phyloP scores from a whole-genome alignment of 106 monocot species.

The Cymbidium sinense region DNA sequence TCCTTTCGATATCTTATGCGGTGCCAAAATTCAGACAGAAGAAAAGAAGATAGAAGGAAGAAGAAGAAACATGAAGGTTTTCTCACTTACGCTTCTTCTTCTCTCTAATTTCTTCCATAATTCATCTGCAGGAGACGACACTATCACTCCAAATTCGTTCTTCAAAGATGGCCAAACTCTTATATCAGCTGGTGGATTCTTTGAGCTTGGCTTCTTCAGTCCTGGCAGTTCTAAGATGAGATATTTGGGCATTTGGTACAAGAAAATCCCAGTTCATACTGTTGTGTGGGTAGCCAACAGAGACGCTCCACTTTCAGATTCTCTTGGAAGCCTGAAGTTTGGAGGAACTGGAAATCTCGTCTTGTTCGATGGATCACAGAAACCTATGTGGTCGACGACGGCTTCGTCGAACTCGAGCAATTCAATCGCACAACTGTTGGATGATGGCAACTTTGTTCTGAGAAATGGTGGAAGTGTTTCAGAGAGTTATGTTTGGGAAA shows the following conservation, averaged over 20 bases:
- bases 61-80: too few relatives aligned
- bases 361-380: neutral
- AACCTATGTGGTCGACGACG: neutral
- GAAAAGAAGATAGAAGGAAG: too few relatives aligned
- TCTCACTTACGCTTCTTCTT: too few relatives aligned
- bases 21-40: too few relatives aligned
- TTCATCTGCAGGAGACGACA: too few relatives aligned
- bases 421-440: neutral
- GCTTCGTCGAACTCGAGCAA: neutral
- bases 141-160: too few relatives aligned
- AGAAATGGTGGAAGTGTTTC: too few relatives aligned
- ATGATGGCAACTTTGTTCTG: neutral
- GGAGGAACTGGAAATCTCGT: neutral
- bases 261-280: neutral
- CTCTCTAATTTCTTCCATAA: too few relatives aligned
- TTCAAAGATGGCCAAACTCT: slow-evolving; percentile 3
- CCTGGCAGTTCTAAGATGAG: neutral
- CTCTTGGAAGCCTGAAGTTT: neutral
- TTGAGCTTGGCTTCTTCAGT: slow-evolving; percentile 43
- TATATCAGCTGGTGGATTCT: slow-evolving; percentile 20
- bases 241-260: slow-evolving; percentile 8
- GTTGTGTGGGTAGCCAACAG: slow-evolving; percentile 12
- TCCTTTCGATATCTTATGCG: too few relatives aligned
- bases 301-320: neutral
- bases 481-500: neutral